Base-by-base conservation (phyloP, 306 rosid genomes). In the Mimosa bimucronata region DNA sequence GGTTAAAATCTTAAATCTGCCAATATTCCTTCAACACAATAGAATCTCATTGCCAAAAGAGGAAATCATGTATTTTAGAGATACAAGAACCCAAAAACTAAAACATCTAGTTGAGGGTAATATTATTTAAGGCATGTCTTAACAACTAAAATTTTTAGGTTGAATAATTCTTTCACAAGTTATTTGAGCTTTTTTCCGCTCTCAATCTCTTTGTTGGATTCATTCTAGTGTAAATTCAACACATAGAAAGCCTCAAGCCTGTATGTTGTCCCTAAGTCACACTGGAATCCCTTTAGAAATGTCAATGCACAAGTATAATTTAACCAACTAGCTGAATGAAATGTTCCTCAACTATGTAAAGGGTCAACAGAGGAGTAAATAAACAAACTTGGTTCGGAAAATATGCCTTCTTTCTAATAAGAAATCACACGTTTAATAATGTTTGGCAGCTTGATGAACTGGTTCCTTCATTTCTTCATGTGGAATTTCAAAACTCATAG, bases 1-100 rank as follows among this genome's bases (percentile, higher is more conserved):
- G 7, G 74, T 90, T 77, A 87, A 88, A 77, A 79, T 53, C 86
- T 68, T 85, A 45, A 76, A 75, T 42, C 67, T 60, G 46, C 37
- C 26, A 15, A 52, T 42, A 31, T 42, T 48, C 52, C 69, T 44
- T 74, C 66, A 80, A 80, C 73, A 80, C 74, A 69, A 77, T 5
- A 64, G 80, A 65, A 76, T 80, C 37, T 21, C 28, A 40, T 73
- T 81, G 71, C 60, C 60, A 53, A 29, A 25, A 44, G 71, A 58
- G 23, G 41, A 42, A 42, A 25, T 5, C 34, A 42, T 13, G 41
- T 73, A 74, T 48, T 81, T 26, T 61, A 14, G 78, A 60, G 74
- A 60, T 10, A 74, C 37, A 78, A 77, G 67, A 62, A 66, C 12
- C 26, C 40, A 74, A 21, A 78, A 48, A 31, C 28, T 48, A 12